phyloP scores from a whole-genome alignment of 257 asterid species.

The Dorcoceras hygrometricum region DNA sequence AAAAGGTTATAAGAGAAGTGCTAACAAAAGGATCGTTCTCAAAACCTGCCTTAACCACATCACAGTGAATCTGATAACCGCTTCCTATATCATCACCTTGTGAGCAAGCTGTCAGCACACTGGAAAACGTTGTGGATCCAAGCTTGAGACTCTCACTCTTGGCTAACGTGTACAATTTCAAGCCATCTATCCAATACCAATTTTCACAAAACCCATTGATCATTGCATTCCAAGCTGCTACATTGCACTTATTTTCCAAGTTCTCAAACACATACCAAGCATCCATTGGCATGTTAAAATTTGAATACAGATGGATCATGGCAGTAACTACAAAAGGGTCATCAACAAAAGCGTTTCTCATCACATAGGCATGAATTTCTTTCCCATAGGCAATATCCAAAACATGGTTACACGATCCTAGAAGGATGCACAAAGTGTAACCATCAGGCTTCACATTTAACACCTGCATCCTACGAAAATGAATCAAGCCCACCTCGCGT shows the following conservation, averaged over 20 bases:
- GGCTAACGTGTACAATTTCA: conserved; percentile 44
- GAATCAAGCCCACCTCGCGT: conserved; percentile 40
- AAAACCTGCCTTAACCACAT: conserved; percentile 60
- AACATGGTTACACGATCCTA: conserved; percentile 39
- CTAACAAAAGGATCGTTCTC: conserved; percentile 61
- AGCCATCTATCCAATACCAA: conserved; percentile 57
- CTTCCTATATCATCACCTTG: conserved; percentile 40
- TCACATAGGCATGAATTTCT: conserved; percentile 61
- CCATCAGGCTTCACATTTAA: conserved; percentile 64
- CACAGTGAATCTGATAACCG: conserved; percentile 69
- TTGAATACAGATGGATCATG: conserved; percentile 63
- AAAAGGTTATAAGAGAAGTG: conserved; percentile 71
- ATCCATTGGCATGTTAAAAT: conserved; percentile 40
- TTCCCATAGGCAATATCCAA: conserved; percentile 36
- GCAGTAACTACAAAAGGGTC: conserved; percentile 71
- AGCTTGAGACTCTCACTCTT: conserved; percentile 46
- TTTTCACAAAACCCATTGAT: conserved; percentile 61
- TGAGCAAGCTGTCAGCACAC: conserved; percentile 62
- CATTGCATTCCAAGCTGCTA: conserved; percentile 75
- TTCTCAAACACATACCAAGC: conserved; percentile 64
- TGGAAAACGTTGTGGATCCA: conserved; percentile 60
- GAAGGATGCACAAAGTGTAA: conserved; percentile 71
- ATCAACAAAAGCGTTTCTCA: conserved; percentile 41
- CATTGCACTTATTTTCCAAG: conserved; percentile 34
- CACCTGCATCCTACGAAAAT: conserved; percentile 55